phyloP scores from a whole-genome alignment of 2,329 filamentous ascomycete species.

The Nakataea oryzae region DNA sequence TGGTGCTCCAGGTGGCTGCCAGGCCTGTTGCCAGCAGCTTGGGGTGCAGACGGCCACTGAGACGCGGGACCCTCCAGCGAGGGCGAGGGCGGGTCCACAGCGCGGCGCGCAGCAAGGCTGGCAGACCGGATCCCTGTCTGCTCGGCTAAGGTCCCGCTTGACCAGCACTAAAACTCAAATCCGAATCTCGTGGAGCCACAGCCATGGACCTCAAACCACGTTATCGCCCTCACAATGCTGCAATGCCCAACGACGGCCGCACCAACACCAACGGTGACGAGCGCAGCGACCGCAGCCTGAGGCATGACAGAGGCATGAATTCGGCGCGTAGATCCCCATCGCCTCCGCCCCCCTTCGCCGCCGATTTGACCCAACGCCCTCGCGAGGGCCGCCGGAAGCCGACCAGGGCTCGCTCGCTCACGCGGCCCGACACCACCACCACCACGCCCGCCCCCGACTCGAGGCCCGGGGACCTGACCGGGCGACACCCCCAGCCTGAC shows the following conservation, averaged over 20 bases:
- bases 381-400: constrained; percentile 8
- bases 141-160: constrained; percentile 12
- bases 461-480: constrained; percentile 8
- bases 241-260: constrained; percentile 29
- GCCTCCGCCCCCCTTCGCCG: constrained; percentile 16
- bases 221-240: constrained; percentile 22
- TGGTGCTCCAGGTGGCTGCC: neutral
- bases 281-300: constrained; percentile 21
- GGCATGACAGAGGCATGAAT: constrained; percentile 23
- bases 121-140: constrained; percentile 12
- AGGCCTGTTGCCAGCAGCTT: neutral
- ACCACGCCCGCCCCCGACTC: neutral
- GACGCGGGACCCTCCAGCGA: neutral
- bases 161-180: constrained; percentile 18
- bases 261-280: constrained; percentile 20
- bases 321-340: constrained; percentile 12
- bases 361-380: constrained; percentile 12
- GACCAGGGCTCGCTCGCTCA: neutral
- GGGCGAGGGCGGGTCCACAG: constrained; percentile 5
- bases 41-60: neutral
- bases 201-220: constrained; percentile 11
- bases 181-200: constrained; percentile 13
- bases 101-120: neutral
- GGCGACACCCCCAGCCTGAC: constrained; percentile 9
- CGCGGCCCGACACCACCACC: neutral